Evolutionary conservation across 495 filamentous ascomycete genomes (phyloP).

Genomic region (Symbiotaphrina buchneri): DNA sequence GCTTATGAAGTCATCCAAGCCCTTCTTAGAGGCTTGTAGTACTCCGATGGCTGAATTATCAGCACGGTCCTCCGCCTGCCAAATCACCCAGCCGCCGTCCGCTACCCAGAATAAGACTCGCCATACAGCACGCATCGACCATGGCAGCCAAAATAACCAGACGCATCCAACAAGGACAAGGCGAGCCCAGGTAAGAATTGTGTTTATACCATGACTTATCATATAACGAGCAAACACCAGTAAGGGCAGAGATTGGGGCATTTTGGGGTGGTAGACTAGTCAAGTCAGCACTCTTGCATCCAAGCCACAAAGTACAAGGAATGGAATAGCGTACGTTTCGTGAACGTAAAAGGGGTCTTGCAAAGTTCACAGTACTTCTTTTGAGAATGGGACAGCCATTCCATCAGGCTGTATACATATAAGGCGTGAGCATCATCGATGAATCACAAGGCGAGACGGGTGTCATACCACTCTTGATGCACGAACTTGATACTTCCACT

Average conservation of each 20-base stretch:
- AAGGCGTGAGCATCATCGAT: slow-evolving; percentile 2
- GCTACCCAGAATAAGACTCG: slow-evolving; percentile 83
- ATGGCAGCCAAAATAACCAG: slow-evolving; percentile 78
- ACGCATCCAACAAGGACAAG: slow-evolving; percentile 60
- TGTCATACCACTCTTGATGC: slow-evolving; percentile 56
- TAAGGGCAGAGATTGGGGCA: slow-evolving; percentile 64
- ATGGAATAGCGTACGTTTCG: slow-evolving; percentile 29
- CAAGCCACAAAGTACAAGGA: not conserved
- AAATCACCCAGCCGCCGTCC: slow-evolving; percentile 63
- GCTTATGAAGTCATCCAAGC: no score
- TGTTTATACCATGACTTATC: slow-evolving; percentile 42
- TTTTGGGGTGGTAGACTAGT: slow-evolving; percentile 61
- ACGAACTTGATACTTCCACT: slow-evolving; percentile 96
- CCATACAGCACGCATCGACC: slow-evolving; percentile 80
- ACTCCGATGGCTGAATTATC: no score
- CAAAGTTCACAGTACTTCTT: slow-evolving; percentile 99
- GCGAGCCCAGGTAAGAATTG: slow-evolving; percentile 52
- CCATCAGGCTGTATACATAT: slow-evolving; percentile 36
- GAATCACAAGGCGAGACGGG: no score
- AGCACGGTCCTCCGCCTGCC: slow-evolving; percentile 8
- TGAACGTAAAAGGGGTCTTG: slow-evolving; percentile 95
- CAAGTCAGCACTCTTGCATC: not conserved
- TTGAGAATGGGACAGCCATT: slow-evolving; percentile 93
- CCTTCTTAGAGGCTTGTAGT: no score
- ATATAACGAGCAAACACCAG: slow-evolving; percentile 60